phyloP scores from a whole-genome alignment of 2,329 filamentous ascomycete genomes.

The Paracoccidioides lutzii region DNA sequence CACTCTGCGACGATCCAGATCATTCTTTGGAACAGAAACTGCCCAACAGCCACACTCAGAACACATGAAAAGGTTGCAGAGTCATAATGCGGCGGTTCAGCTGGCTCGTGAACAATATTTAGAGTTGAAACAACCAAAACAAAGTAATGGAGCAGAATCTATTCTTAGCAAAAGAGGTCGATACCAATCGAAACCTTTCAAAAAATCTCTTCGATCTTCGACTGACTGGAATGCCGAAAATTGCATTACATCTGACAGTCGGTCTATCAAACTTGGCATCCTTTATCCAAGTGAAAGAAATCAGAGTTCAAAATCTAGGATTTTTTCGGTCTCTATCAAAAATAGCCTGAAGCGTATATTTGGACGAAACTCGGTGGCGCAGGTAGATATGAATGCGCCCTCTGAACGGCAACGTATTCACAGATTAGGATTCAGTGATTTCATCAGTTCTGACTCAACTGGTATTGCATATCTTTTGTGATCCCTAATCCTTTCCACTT shows the following conservation, averaged over 20 bases:
- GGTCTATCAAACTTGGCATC: constrained; percentile 4
- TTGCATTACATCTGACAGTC: neutral
- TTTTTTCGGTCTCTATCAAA: constrained; percentile 31
- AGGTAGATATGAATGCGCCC: constrained; percentile 11
- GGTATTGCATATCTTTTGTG: neutral
- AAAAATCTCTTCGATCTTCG: constrained; percentile 23
- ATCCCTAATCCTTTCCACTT: neutral
- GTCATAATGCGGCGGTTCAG: constrained; percentile 28
- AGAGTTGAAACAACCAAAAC: constrained; percentile 11
- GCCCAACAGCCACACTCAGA: constrained; percentile 10
- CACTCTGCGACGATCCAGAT: constrained; percentile 30
- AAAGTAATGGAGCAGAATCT: constrained; percentile 16
- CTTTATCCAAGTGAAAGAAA: constrained; percentile 4
- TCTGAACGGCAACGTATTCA: constrained; percentile 16
- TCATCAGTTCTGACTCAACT: constrained; percentile 8
- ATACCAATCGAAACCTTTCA: constrained; percentile 24
- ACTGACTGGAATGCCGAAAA: constrained; percentile 15
- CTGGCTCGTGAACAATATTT: constrained; percentile 30
- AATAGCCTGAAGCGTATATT: constrained; percentile 30
- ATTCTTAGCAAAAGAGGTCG: constrained; percentile 14
- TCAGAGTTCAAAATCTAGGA: constrained; percentile 20
- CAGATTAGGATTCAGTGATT: constrained; percentile 15
- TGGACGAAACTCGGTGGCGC: constrained; percentile 19
- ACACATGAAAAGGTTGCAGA: constrained; percentile 16
- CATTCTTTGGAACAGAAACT: constrained; percentile 26